phyloP scores from a whole-genome alignment of 1,284 basidiomycete genomes.

The Sporisorium graminicola region DNA sequence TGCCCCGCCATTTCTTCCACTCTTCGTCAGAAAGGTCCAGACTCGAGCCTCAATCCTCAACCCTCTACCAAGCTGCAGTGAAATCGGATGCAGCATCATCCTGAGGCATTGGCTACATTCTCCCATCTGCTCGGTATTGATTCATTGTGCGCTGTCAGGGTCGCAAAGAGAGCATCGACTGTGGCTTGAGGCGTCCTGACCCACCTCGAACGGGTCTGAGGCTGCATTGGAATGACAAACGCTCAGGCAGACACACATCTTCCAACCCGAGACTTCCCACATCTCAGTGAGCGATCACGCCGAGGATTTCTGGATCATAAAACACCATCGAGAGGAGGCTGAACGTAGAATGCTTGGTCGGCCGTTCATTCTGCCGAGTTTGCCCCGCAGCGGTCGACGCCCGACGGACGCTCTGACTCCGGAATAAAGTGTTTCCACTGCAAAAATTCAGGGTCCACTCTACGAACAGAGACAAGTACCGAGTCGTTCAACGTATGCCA shows the following conservation, averaged over 20 bases:
- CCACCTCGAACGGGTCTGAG: too few relatives aligned
- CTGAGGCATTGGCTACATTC: not conserved
- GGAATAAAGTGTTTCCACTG: constrained; percentile 25
- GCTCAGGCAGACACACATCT: not conserved
- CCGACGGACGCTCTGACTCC: constrained; percentile 3
- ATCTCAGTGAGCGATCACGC: too few relatives aligned
- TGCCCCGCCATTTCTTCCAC: constrained; percentile 6
- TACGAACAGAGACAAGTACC: too few relatives aligned
- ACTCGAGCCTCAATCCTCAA: not conserved
- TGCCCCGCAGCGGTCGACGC: constrained; percentile 11
- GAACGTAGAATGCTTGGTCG: too few relatives aligned
- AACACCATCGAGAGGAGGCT: too few relatives aligned
- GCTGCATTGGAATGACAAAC: not conserved
- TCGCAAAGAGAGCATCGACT: not conserved
- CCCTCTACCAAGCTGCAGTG: not conserved
- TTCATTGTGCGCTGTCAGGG: too few relatives aligned
- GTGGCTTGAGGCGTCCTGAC: not conserved
- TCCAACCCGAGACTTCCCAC: too few relatives aligned
- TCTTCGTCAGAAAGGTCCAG: not conserved
- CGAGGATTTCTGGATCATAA: too few relatives aligned
- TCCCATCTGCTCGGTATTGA: not conserved
- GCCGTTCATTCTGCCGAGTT: constrained; percentile 4
- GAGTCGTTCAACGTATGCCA: too few relatives aligned
- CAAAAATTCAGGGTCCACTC: constrained; percentile 5
- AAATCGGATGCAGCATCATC: too few relatives aligned